Evolutionary conservation across 768 basidiomycete genomes (phyloP).

Genomic region (Pholiota microspora): DNA sequence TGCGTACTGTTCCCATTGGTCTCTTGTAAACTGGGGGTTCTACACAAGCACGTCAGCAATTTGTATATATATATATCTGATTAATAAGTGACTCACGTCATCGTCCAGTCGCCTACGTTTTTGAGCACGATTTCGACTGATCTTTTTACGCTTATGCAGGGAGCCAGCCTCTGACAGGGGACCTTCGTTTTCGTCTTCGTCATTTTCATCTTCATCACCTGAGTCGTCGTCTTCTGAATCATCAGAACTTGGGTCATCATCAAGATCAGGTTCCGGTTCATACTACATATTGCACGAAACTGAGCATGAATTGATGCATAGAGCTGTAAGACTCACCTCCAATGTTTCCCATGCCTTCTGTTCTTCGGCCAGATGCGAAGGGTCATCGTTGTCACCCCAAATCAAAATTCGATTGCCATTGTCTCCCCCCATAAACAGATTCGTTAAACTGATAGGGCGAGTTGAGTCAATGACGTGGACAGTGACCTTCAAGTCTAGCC

Average conservation of each 20-base stretch:
- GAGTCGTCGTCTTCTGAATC: slow-evolving; percentile 41
- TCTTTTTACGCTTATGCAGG: slow-evolving; percentile 51
- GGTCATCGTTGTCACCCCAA: slow-evolving; percentile 90
- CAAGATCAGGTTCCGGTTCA: slow-evolving; percentile 73
- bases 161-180: slow-evolving; percentile 11
- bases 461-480: slow-evolving; percentile 95
- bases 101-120: slow-evolving; percentile 63
- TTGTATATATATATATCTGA: no score
- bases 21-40: slow-evolving; percentile 60
- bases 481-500: slow-evolving; percentile 56
- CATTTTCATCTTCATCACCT: slow-evolving; percentile 37
- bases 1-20: slow-evolving; percentile 65
- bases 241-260: slow-evolving; percentile 31
- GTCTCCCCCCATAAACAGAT: slow-evolving; percentile 72
- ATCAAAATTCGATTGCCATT: slow-evolving; percentile 74
- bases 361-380: slow-evolving; percentile 66
- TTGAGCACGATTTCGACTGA: slow-evolving; percentile 34
- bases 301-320: neutral
- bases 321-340: slow-evolving; percentile 46
- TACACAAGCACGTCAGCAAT: no score
- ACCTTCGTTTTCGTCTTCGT: slow-evolving; percentile 39
- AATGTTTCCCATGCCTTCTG: slow-evolving; percentile 83
- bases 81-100: slow-evolving; percentile 36
- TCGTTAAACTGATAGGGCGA: slow-evolving; percentile 85
- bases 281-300: slow-evolving; percentile 45